phyloP scores from a whole-genome alignment of 2,329 filamentous ascomycete genomes.

The Fusarium sp. region DNA sequence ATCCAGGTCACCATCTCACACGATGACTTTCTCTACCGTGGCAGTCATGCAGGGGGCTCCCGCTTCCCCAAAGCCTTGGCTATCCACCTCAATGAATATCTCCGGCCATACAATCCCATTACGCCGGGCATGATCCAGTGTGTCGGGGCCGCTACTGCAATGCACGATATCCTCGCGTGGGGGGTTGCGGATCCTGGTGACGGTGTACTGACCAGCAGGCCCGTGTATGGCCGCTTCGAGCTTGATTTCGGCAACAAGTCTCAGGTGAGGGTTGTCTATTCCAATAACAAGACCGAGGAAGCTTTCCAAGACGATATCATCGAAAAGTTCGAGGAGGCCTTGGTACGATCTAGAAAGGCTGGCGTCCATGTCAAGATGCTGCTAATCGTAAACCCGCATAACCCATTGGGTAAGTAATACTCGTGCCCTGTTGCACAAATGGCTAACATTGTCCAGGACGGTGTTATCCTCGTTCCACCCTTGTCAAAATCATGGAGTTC shows the following conservation, averaged over 20 bases:
- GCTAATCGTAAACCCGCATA: slow-evolving; percentile 68
- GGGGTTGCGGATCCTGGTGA: slow-evolving; percentile 57
- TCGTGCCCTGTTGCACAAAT: not conserved
- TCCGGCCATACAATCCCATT: slow-evolving; percentile 52
- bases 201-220: slow-evolving; percentile 57
- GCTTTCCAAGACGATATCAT: slow-evolving; percentile 62
- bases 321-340: slow-evolving; percentile 61
- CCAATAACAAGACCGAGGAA: slow-evolving; percentile 59
- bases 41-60: slow-evolving; percentile 54
- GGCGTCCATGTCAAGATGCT: slow-evolving; percentile 62
- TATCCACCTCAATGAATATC: slow-evolving; percentile 56
- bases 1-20: slow-evolving; percentile 46
- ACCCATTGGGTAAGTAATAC: slow-evolving; percentile 61
- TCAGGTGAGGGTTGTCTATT: slow-evolving; percentile 61
- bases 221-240: slow-evolving; percentile 65
- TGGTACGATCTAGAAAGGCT: slow-evolving; percentile 52
- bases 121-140: slow-evolving; percentile 52
- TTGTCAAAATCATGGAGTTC: slow-evolving; percentile 63
- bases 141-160: slow-evolving; percentile 55
- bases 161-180: slow-evolving; percentile 59
- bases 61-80: slow-evolving; percentile 54
- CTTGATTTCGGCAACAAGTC: slow-evolving; percentile 63
- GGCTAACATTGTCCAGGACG: slow-evolving; percentile 48
- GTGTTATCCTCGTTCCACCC: slow-evolving; percentile 61
- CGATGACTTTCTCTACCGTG: slow-evolving; percentile 56